Base-by-base conservation (phyloP, 2,329 filamentous ascomycete species). In the Parastagonospora nodorum region DNA sequence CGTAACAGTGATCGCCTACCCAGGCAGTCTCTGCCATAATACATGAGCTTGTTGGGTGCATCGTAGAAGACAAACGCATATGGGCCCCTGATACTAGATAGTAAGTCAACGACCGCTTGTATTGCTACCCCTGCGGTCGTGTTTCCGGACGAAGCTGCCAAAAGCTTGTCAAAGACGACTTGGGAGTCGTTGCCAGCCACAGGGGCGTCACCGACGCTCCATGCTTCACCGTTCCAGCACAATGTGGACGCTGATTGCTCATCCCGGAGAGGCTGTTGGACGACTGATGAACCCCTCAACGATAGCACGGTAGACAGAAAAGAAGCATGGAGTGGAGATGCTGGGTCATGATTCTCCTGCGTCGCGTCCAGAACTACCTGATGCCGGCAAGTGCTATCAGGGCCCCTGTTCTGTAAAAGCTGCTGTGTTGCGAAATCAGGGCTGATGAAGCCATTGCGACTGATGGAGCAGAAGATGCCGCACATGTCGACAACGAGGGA, bases 161-260 rank as follows among this genome's bases (percentile, higher is more conserved):
- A 65, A 41, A 96, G 78, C 32, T 83, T 66, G 30, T 79, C 67
- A 65, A 93, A 86, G 14, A 97, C 78, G 6, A 78, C 75, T 63
- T 88, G 81, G 2, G 89, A 89, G 74, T 99, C 94, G 68, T 96
- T 97, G 50, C 86, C 89, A 35, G 66, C 51, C n/a, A 96, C 78
- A 1, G 72, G 64, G 8, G 80, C 63, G 30, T 80, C 81, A 8
- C 74, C 75, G 42, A 96, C 80, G 50, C 83, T 87, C 94, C 94
- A 99, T 1, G 92, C 93, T 71, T 99, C 94, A 37, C 94, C 94
- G 68, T 99, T 99, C 94, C 94, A 99, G 80, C 93, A 97, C 2
- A 99, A 80, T 1, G 90, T 78, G 1, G 88, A 90, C 4, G 81
- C 80, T 0, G 81, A 81, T 0, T 62, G 56, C 2, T 68, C 32